Evolutionary conservation across 1,284 basidiomycete species (phyloP), one percentile per base, ranked within the genome.

Genomic region (Trametes polyzona): DNA sequence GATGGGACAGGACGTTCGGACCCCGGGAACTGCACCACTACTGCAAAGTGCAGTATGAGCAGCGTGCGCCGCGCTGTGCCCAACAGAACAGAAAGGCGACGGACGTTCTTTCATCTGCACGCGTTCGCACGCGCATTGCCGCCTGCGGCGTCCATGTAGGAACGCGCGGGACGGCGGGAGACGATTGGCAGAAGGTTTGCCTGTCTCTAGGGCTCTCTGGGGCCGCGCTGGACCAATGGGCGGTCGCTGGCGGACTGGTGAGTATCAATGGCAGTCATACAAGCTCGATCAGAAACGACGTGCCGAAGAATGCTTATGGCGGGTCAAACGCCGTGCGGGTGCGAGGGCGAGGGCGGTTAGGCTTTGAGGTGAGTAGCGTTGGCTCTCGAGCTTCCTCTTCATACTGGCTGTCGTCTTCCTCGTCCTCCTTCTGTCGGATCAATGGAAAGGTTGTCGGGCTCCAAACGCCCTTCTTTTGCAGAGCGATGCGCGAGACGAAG

Each of bases 61-160:
- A 14, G 33, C 12, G 17, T 35, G 33, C 11, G 12, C 33, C 12
- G 17, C 17, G 33, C 17, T 35, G 33, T 12, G 32, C 52, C 16
- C 44, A 16, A 50, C 52, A 49, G 47, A 58, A 63, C 61, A 63
- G 61, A 63, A 60, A 39, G 47, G 55, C 61, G 58, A 63, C 58
- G 23, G 47, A 42, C 55, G 48, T 63, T 58, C 61, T 58, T 32
- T 56, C 61, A 58, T 58, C 58, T 53, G 42, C 49, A 42, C 21
- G n/a, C 47, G 35, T 63, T 63, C 61, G 56, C 61, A 63, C 61
- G 61, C 43, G 56, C 61, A 63, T 49, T 51, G 61, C 61, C 61
- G 55, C 51, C n/a, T n/a, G 16, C 41, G 29, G 17, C 41, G 7
- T 14, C 30, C 30, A 14, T 14, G 30, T 14, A 7, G n/a, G n/a